Evolutionary conservation across 192 early-diverging fungal species (phyloP), one percentile per base, ranked within the genome.

Genomic region (Entophlyctis luteolus): DNA sequence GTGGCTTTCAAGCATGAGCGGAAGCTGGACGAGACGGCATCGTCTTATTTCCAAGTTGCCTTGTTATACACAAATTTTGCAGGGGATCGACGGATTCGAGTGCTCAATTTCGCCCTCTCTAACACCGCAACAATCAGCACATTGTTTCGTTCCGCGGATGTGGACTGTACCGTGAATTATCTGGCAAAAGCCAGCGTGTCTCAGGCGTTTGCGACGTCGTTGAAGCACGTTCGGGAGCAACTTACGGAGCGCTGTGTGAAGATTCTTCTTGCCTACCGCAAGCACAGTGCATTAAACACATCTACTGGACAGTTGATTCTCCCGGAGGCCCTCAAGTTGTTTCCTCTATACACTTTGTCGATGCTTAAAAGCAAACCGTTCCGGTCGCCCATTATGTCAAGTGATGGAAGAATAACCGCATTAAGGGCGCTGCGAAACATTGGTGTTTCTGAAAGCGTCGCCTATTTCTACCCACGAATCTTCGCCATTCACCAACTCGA

Each of bases 291-390:
- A 4, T 81, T 88, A 1, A 85, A 88, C 22, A 93, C 91, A 25
- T 83, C 92, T 10, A 89, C 95, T 2, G 94, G 93, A 29, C 96
- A 89, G 79, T 80, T 99, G 20, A 98, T 99, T 60, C 76, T 99
- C 48, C 95, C 96, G 25, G 96, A 99, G 73, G 87, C 93, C 0
- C 94, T 90, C 79, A 99, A 99, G 75, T 79, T 96, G 39, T 87
- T 90, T 46, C 95, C 96, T 14, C 79, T 98, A 28, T 96, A 91
- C 74, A 81, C 85, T 0, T 80, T 96, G 42, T 74, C 90, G 27
- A 70, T 99, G 65, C 81, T 94, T 22, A 98, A 98, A 72, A 87
- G 84, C 46, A 83, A 84, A 47, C 84, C 92, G 2, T 85, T 99
- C 65, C 87, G 93, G 48, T 84, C 73, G 32, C 89, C 88, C 8